phyloP scores from a whole-genome alignment of 75 land plant genomes.

The Pinus tabuliformis region DNA sequence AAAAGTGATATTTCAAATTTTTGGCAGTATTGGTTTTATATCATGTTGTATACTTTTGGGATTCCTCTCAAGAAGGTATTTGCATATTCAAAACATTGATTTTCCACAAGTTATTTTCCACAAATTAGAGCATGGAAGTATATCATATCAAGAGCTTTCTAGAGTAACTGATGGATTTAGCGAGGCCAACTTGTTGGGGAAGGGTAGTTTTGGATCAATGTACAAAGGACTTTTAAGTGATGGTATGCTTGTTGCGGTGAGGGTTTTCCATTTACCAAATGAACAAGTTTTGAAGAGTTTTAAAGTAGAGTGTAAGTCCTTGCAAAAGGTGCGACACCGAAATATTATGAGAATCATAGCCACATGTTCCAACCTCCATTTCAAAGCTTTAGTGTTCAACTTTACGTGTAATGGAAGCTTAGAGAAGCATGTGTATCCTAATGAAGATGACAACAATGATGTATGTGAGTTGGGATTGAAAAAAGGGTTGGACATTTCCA shows the following conservation, averaged over 20 bases:
- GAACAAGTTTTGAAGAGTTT: not conserved
- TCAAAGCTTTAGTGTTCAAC: slow-evolving; percentile 13
- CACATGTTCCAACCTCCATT: slow-evolving; percentile 2
- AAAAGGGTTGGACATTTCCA: not conserved
- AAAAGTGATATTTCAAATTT: not conserved
- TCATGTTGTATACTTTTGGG: not conserved
- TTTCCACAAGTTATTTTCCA: not conserved
- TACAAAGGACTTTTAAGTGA: slow-evolving; percentile 15
- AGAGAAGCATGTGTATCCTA: slow-evolving; percentile 17
- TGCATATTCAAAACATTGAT: not conserved
- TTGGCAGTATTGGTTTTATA: slow-evolving; percentile 10
- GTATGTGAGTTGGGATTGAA: not conserved
- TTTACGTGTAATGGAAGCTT: slow-evolving; percentile 33
- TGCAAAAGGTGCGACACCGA: not conserved
- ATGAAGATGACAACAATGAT: not conserved
- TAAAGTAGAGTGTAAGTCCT: not conserved
- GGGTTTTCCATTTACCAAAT: slow-evolving; percentile 8
- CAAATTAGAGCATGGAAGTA: not conserved
- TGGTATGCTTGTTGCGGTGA: slow-evolving; percentile 21
- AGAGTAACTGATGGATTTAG: slow-evolving; percentile 8
- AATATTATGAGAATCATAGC: slow-evolving; percentile 11
- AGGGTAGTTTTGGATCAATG: slow-evolving; percentile 17
- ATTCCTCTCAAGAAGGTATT: not conserved
- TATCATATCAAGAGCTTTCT: slow-evolving; percentile 8
- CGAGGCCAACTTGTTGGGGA: slow-evolving; percentile 14